These are phyloP conservation scores for Globisporangium paddicum DNA, from an alignment of 352 stramenopile genomes.

Conservation along the genomic window DNA sequence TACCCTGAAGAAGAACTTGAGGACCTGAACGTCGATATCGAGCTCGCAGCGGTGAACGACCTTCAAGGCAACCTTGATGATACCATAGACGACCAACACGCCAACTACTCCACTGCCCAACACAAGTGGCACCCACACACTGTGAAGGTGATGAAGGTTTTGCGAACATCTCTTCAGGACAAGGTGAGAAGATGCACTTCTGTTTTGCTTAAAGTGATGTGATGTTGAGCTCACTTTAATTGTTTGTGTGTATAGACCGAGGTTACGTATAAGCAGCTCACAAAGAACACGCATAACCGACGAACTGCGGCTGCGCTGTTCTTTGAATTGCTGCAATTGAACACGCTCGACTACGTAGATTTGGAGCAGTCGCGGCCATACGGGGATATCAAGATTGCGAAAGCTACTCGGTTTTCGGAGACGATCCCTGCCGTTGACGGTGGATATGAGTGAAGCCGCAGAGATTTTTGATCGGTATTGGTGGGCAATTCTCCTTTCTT, in stretches of 20 bases:
- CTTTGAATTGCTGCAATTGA: conserved; percentile 97
- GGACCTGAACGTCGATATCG: conserved; percentile 75
- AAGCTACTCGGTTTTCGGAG: conserved; percentile 63
- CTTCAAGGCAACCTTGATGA: conserved; percentile 60
- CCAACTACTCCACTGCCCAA: conserved; percentile 45
- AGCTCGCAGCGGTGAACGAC: conserved; percentile 76
- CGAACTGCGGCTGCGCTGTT: conserved; percentile 93
- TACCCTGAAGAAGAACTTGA: conserved; percentile 36
- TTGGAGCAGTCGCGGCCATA: conserved; percentile 92
- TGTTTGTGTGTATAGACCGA: conserved; percentile 28
- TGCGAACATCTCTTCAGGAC: conserved; percentile 66
- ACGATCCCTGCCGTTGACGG: conserved; percentile 77
- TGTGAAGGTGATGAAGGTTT: conserved; percentile 92
- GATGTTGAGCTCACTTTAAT: neutral
- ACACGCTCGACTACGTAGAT: conserved; percentile 97
- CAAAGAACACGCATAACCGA: conserved; percentile 72
- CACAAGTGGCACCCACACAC: conserved; percentile 98
- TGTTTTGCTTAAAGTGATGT: neutral
- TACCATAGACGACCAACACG: conserved; percentile 22
- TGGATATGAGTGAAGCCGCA: conserved; percentile 15
- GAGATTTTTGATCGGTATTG: conserved; percentile 1
- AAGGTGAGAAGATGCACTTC: conserved; percentile 30
- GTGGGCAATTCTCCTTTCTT: neutral
- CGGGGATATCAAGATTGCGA: conserved; percentile 92
- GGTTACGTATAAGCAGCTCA: conserved; percentile 85